phyloP scores from a whole-genome alignment of 257 asterid genomes.

The Salvia rosmarinus region DNA sequence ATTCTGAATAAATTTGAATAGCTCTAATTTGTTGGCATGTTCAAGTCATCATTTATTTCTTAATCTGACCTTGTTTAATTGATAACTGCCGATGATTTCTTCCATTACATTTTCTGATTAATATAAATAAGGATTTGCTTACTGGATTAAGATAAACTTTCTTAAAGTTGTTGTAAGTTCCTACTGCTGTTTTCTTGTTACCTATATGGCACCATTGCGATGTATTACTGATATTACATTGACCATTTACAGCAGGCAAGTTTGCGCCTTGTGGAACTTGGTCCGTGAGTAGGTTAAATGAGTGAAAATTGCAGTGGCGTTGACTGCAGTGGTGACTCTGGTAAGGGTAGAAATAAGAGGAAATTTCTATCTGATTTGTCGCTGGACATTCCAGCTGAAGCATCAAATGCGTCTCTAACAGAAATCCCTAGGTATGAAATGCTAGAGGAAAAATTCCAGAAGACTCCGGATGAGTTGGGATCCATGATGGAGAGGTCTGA shows the following conservation, averaged over 20 bases:
- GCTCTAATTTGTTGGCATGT: background rate
- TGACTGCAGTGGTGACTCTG: conserved; percentile 30
- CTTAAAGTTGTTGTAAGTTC: background rate
- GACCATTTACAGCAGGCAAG: background rate
- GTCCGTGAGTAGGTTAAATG: conserved; percentile 40
- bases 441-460: conserved; percentile 47
- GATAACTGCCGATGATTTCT: conserved; percentile 8
- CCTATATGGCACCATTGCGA: conserved; percentile 5
- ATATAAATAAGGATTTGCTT: conserved; percentile 16
- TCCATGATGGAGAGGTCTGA: conserved; percentile 39
- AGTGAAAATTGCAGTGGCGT: conserved; percentile 37
- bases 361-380: conserved; percentile 55
- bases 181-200: too few relatives aligned
- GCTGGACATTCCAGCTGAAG: conserved; percentile 37
- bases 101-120: background rate
- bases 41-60: conserved; percentile 22
- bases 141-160: background rate
- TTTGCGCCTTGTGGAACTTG: conserved; percentile 1
- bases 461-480: conserved; percentile 40
- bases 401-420: conserved; percentile 43
- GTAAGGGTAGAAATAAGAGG: conserved; percentile 67
- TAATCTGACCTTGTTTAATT: conserved; percentile 10
- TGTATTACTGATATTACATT: conserved; percentile 21
- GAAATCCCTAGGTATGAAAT: conserved; percentile 63
- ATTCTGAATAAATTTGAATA: conserved; percentile 6